Percentiles rank a stretch among this genome's conserved stretches.
Conservation (phyloP, 2,329 filamentous ascomycete genomes). For the Paracoccidioides lutzii region DNA sequence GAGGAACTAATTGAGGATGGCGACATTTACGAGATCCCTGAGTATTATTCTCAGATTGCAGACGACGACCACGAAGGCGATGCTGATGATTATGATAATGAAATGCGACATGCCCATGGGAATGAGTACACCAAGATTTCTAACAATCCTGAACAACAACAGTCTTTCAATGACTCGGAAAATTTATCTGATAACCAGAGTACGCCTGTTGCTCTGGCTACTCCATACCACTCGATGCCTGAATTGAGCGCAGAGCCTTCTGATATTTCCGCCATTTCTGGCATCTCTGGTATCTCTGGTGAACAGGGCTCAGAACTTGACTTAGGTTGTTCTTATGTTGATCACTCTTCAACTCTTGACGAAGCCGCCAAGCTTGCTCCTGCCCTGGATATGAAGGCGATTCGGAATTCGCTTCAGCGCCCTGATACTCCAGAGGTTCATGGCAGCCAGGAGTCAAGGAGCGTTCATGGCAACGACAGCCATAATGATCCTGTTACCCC, state of each 20-base stretch:
- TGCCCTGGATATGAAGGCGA: constrained; percentile 22
- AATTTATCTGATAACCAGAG: constrained; percentile 18
- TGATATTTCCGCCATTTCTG: constrained; percentile 34
- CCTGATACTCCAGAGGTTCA: constrained; percentile 41
- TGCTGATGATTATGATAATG: constrained; percentile 40
- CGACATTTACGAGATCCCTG: constrained; percentile 55
- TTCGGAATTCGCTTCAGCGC: constrained; percentile 28
- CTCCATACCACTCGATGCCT: constrained; percentile 22
- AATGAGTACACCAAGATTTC: constrained; percentile 9
- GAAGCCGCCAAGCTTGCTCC: constrained; percentile 13
- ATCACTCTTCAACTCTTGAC: constrained; percentile 25
- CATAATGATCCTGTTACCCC: constrained; percentile 56
- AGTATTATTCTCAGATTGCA: constrained; percentile 45
- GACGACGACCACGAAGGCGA: constrained; percentile 25
- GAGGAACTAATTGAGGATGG: constrained; percentile 46
- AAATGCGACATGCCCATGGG: constrained; percentile 44
- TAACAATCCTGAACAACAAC: constrained; percentile 11
- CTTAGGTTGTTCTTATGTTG: constrained; percentile 41
- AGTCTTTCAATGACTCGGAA: constrained; percentile 19
- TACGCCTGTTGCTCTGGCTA: constrained; percentile 21
- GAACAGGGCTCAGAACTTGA: constrained; percentile 31
- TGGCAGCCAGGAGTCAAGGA: constrained; percentile 22
- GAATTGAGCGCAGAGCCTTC: constrained; percentile 25
- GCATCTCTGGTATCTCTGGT: constrained; percentile 24
- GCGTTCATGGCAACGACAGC: constrained; percentile 38